phyloP scores from a whole-genome alignment of 2,329 filamentous ascomycete species.

The Beauveria scarabaeidicola region DNA sequence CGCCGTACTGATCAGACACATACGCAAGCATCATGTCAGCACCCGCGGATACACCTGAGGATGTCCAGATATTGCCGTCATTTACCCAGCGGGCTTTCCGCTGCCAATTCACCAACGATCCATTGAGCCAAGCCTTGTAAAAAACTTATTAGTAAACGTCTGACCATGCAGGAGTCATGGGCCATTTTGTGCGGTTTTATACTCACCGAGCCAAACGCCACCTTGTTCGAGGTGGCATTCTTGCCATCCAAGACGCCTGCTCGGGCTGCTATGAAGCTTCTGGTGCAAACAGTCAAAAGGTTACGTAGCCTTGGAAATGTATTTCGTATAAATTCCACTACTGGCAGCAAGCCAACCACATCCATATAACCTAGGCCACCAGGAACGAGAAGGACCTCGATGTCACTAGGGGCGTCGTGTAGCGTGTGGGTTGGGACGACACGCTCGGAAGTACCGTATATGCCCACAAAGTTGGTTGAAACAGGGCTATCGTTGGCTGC shows the following conservation, averaged over 20 bases:
- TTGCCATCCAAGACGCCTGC: conserved; percentile 46
- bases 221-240: conserved; percentile 51
- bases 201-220: neutral
- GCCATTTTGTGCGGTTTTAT: too few relatives aligned
- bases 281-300: conserved; percentile 50
- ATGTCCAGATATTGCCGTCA: neutral
- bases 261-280: conserved; percentile 39
- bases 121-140: too few relatives aligned
- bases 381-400: conserved; percentile 38
- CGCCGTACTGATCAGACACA: neutral
- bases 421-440: neutral
- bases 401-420: neutral
- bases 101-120: too few relatives aligned
- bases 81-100: neutral
- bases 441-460: neutral
- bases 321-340: conserved; percentile 31
- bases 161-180: too few relatives aligned
- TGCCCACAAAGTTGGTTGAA: neutral
- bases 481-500: neutral
- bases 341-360: conserved; percentile 22
- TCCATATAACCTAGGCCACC: conserved; percentile 55
- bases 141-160: too few relatives aligned
- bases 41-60: neutral
- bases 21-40: neutral
- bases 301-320: conserved; percentile 34